phyloP scores from a whole-genome alignment of 441 rosid species.

The Pelargonium citronellum region DNA sequence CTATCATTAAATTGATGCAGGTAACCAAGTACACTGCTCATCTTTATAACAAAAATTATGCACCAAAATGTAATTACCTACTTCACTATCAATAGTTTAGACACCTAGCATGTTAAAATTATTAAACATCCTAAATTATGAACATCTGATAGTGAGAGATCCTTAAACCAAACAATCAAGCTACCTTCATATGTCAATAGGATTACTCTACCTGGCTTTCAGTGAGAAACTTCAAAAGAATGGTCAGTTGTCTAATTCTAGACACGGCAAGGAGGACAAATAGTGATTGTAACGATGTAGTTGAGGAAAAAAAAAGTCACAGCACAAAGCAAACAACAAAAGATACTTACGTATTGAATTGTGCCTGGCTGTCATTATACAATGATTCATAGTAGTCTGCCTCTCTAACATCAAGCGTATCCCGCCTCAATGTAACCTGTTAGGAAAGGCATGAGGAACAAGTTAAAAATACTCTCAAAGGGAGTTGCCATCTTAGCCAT shows the following conservation, averaged over 20 bases:
- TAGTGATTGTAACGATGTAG: not conserved
- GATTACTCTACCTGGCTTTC: not conserved
- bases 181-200: not conserved
- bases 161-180: not conserved
- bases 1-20: not conserved
- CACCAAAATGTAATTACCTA: not conserved
- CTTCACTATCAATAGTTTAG: not conserved
- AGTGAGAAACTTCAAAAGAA: not conserved
- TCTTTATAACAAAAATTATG: not conserved
- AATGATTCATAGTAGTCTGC: constrained; percentile 78
- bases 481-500: constrained; percentile 11
- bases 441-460: constrained; percentile 16
- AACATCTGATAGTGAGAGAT: not conserved
- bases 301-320: not conserved
- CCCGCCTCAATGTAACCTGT: constrained; percentile 78
- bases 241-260: not conserved
- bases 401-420: constrained; percentile 72
- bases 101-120: not conserved
- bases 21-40: not conserved
- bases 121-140: not conserved
- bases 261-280: not conserved
- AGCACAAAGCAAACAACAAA: not conserved
- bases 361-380: constrained; percentile 76
- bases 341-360: constrained; percentile 70
- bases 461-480: constrained; percentile 9